Percentiles rank a stretch among this genome's conserved stretches.
phyloP scores from a whole-genome alignment of 306 rosid species.

The Dryas alaskensis region DNA sequence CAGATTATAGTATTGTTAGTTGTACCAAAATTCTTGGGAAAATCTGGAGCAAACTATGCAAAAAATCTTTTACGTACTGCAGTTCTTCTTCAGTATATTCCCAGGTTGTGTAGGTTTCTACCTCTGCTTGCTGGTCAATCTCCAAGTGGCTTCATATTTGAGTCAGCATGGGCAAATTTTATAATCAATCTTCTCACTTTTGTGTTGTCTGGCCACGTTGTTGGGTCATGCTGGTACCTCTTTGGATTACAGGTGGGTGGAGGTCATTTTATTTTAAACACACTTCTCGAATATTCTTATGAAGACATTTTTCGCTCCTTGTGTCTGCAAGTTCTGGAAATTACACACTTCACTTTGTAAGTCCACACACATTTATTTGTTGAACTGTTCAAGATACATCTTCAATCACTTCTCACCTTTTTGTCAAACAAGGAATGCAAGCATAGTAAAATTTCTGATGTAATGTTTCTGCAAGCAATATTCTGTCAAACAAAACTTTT shows the following conservation, averaged over 20 bases:
- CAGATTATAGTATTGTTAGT: conserved; percentile 59
- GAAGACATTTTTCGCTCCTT: background rate
- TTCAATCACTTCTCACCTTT: background rate
- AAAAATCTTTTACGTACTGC: conserved; percentile 63
- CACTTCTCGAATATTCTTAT: background rate
- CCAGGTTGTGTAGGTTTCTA: conserved; percentile 64
- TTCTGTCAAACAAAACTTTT: background rate
- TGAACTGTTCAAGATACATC: background rate
- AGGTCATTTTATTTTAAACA: background rate
- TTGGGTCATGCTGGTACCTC: conserved; percentile 85
- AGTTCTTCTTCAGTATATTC: conserved; percentile 66
- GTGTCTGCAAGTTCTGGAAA: background rate
- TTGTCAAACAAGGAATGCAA: background rate
- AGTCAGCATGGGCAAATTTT: conserved; percentile 77
- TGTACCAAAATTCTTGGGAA: conserved; percentile 46
- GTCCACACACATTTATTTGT: background rate
- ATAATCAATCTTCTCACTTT: conserved; percentile 69
- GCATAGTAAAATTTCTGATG: background rate
- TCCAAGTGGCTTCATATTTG: conserved; percentile 71
- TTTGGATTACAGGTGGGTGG: conserved; percentile 70
- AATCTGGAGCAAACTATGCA: conserved; percentile 72
- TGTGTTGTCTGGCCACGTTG: conserved; percentile 67
- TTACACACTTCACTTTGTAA: background rate
- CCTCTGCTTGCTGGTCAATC: conserved; percentile 67
- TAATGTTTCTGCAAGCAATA: background rate